Base-by-base conservation (phyloP, 2,329 filamentous ascomycete species). In the Penicillium sp. region DNA sequence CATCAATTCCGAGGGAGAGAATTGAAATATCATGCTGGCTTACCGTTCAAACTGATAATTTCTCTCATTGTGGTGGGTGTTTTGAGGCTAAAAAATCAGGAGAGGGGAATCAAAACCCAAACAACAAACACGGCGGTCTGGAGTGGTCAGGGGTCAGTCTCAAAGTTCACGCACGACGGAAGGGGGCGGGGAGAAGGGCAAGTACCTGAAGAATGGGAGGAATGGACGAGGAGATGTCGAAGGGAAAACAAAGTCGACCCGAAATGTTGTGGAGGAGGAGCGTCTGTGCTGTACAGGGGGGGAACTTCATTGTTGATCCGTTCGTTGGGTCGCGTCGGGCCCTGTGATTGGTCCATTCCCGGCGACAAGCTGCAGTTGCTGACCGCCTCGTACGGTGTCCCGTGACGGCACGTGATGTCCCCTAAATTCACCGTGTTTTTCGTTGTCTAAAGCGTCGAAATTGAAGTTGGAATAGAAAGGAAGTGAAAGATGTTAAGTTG, bases 21-120 rank as follows among this genome's bases (percentile, higher is more conserved):
- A 60, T 57, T 14, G 44, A 56, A 21, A 6, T 4, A 10, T 22
- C 39, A 56, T 34, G 42, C 54, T 40, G 56, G 68, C 89, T 75
- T 86, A 97, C 93, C 92, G 86, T 97, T 97, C 86, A 97, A 90
- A 83, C 89, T 93, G 80, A 97, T 96, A 78, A 97, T 92, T 87
- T 97, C 93, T 90, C 93, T 92, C 93, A 97, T 97, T 77, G 78
- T 92, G 84, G 49, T 73, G 55, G 54, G 55, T 59, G 47, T 50
- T 64, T 63, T 60, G 18, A 50, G 55, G 42, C 54, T 56, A 57
- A 66, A 63, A 65, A 61, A 66, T 56, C 64, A 61, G 56, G 62
- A 62, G 57, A 60, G 63, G 63, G 66, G 61, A 68, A 57, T 58
- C 42, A 55, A 59, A 54, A 49, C 50, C 61, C 59, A 57, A 64